Base-by-base conservation (phyloP, 1,284 basidiomycete species). In the Somion occarium region DNA sequence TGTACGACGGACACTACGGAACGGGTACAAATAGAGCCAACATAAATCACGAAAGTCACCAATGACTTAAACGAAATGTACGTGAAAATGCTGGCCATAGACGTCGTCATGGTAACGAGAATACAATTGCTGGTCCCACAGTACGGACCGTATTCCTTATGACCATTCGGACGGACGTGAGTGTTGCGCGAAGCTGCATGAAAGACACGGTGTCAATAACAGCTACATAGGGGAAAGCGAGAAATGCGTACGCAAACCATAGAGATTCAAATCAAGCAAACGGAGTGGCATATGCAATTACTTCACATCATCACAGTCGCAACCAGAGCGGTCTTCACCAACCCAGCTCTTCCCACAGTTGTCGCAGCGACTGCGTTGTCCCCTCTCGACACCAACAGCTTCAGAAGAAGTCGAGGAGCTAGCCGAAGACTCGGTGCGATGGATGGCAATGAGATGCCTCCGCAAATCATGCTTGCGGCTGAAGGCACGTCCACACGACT, bases 401-500 rank as follows among this genome's bases (percentile, higher is more conserved):
- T 51, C 47, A 19, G 64, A 65, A 7, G 68, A 60, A 15, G 59
- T 59, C 2, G 72, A 68, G 38, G 54, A 49, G 20, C 68, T 67
- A 7, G 69, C 63, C 3, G 73, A 70, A 5, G 76, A 71, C 44
- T 85, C 84, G 51, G 86, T 83, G 38, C 85, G 85, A 63, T 94
- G 91, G 56, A 94, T 91, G 55, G 88, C 89, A 42, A 91, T 82
- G 43, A 92, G 75, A 64, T 94, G 91, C 45, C 91, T 84, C 34
- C 88, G 88, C 3, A 94, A 70, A 63, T 94, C 91, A 61, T 94
- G 91, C 72, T 94, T 93, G 61, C 92, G 83, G 59, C 87, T 91
- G 68, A 94, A 94, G 2, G 89, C 88, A 49, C 92, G 84, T 11
- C 85, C 87, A 60, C 91, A 94, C 11, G 81, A 79, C 44, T 79